phyloP scores from a whole-genome alignment of 352 stramenopile species.

The Phytopythium mirpurense region DNA sequence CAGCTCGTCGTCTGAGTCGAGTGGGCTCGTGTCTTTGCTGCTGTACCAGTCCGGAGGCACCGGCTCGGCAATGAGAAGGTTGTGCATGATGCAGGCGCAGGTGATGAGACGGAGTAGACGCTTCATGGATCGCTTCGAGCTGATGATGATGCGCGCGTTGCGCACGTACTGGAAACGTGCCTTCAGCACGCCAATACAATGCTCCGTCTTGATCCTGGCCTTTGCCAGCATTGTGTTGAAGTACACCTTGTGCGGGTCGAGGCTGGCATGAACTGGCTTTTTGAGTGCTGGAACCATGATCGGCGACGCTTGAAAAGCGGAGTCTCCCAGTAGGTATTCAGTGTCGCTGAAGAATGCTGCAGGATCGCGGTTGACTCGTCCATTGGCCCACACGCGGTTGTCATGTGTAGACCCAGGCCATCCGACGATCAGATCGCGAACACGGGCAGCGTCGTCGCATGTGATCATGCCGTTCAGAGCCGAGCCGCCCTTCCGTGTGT shows the following conservation, averaged over 20 bases:
- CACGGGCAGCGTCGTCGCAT: conserved; percentile 17
- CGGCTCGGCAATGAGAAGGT: conserved; percentile 12
- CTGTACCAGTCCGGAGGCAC: conserved; percentile 11
- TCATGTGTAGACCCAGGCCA: conserved; percentile 26
- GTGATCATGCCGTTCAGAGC: conserved; percentile 14
- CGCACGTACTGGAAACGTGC: conserved; percentile 15
- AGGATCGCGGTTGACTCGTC: background rate
- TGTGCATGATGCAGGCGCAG: conserved; percentile 12
- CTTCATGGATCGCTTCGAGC: conserved; percentile 12
- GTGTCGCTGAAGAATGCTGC: conserved; percentile 5
- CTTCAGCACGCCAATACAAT: conserved; percentile 17
- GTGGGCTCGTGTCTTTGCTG: too few species aligned
- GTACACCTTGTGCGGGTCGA: conserved; percentile 2
- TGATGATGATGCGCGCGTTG: too few species aligned
- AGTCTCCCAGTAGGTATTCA: conserved; percentile 24
- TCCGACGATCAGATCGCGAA: conserved; percentile 15
- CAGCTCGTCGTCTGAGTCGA: too few species aligned
- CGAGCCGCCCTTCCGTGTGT: conserved; percentile 18
- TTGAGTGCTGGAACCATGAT: conserved; percentile 15
- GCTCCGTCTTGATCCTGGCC: conserved; percentile 13
- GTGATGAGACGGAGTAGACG: conserved; percentile 6
- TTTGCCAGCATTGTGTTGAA: conserved; percentile 18
- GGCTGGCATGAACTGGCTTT: conserved; percentile 1
- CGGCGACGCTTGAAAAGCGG: conserved; percentile 16
- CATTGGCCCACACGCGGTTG: conserved; percentile 21